Evolutionary conservation across 2,329 filamentous ascomycete species (phyloP).

Genomic region (Hymenoscyphus fructigenus): DNA sequence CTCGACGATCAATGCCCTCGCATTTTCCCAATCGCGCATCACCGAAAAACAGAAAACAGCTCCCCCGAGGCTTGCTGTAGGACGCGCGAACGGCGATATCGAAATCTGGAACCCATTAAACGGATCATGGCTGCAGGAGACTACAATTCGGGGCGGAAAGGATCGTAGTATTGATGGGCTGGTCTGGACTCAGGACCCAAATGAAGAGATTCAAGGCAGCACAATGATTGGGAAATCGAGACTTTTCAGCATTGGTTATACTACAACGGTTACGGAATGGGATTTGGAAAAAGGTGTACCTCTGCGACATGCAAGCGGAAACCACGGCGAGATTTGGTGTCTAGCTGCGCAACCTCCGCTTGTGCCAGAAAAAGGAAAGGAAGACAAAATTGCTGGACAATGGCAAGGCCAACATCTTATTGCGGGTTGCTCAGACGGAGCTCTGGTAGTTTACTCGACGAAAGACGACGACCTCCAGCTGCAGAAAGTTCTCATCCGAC

Average conservation of each 20-base stretch:
- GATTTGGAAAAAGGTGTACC: slow-evolving; percentile 78
- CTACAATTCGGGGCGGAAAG: slow-evolving; percentile 77
- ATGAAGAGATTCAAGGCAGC: slow-evolving; percentile 64
- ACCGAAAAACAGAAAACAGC: slow-evolving; percentile 52
- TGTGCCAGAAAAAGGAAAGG: slow-evolving; percentile 20
- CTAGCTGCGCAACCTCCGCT: slow-evolving; percentile 75
- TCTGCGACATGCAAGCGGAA: slow-evolving; percentile 80
- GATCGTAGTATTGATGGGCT: slow-evolving; percentile 87
- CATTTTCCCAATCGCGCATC: slow-evolving; percentile 77
- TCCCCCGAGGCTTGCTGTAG: slow-evolving; percentile 78
- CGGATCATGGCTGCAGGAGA: slow-evolving; percentile 81
- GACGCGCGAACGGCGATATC: slow-evolving; percentile 91
- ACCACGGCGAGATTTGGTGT: slow-evolving; percentile 97
- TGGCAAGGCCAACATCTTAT: slow-evolving; percentile 63
- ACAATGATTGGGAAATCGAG: slow-evolving; percentile 70
- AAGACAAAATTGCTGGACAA: slow-evolving; percentile 32
- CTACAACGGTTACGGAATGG: slow-evolving; percentile 92
- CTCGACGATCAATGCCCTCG: slow-evolving; percentile 88
- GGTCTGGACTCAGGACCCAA: slow-evolving; percentile 85
- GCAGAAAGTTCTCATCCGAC: slow-evolving; percentile 70
- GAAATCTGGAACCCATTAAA: slow-evolving; percentile 93
- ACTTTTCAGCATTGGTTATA: slow-evolving; percentile 95
- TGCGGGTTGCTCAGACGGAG: slow-evolving; percentile 87
- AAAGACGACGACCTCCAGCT: slow-evolving; percentile 82
- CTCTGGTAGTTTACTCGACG: slow-evolving; percentile 82